Evolutionary conservation across 2,329 filamentous ascomycete species (phyloP), one percentile per base, ranked within the genome.

Genomic region (Onygena corvina): DNA sequence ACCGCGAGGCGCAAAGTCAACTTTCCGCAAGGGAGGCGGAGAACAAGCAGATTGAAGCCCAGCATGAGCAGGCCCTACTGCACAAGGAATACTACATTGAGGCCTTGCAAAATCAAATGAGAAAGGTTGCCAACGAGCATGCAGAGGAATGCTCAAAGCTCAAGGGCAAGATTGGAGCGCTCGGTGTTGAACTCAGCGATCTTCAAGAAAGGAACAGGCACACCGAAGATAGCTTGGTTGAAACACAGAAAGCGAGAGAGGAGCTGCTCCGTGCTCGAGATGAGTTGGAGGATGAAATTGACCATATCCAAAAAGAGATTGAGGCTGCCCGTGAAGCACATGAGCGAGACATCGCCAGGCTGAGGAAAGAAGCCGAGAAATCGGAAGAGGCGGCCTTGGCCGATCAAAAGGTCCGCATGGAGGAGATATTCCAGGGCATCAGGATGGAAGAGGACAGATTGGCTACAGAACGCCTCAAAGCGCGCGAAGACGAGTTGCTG

Each of bases 81-180:
- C 67, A 68, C 47, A 76, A 76, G 57, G 73, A 77, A 44, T 70
- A 66, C 47, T 72, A 77, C 54, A 74, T 78, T 49, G 68, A 72
- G 53, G 66, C 69, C 11, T 56, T 77, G 53, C 72, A 72, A 49
- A 66, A 69, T 20, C 73, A 74, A 56, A 67, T 76, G 57, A 67
- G 69, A 38, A 70, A 68, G 29, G 64, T 72, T 14, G 69, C 71
- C 42, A 69, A 69, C 47, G 71, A 75, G 51, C 71, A 72, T 52
- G 71, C 71, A 0, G 67, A 68, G 40, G 74, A 78, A 54, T 68
- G 65, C 47, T 60, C 63, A 6, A 65, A 60, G 34, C 55, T 71
- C 44, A 68, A 65, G 55, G 66, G 67, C 40, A 66, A 60, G 31
- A 66, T 71, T 52, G 72, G 65, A 47, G 70, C 73, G 53, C 64